Evolutionary conservation across 2,329 filamentous ascomycete genomes (phyloP), one percentile per base, ranked within the genome.

Genomic region (Coniochaeta hoffmannii): DNA sequence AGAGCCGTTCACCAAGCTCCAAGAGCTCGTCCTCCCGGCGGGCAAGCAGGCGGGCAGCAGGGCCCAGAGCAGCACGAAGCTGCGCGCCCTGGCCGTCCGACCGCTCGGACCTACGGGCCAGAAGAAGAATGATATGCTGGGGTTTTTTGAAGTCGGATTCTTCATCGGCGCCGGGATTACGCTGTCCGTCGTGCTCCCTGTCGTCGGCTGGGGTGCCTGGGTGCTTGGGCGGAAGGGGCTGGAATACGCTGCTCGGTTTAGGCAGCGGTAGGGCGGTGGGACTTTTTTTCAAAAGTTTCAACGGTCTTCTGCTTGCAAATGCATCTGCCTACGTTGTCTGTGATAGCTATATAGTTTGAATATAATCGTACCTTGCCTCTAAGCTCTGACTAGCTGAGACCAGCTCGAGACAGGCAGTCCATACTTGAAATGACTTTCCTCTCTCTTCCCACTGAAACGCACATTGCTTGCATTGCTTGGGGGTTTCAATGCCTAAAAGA

Each of bases 121-220:
- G 58, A 65, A 64, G 1, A 57, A 62, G 30, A 63, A 59, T 19
- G 54, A 58, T 11, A 59, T 62, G 30, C 59, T 77, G 28, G 76
- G 76, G 0, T 79, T 77, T 64, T 79, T 79, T 58, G 74, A 78
- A 57, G 72, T 76, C 56, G 76, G 75, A 0, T 68, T 79, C 32
- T 60, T 78, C 3, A 68, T 67, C 1, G 71, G 71, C 1, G 62
- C 63, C 6, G 61, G 66, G 2, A 49, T 69, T n/a, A 32, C 62
- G 6, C 41, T 68, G 52, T 58, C 62, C 1, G 35, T 59, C 0
- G 53, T 62, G 2, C n/a, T 63, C 36, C 58, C 62, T n/a, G 54
- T 55, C 9, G 15, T 63, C 8, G 59, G 61, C 1, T 62, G 55
- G 46, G 55, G 56, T 12, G 55, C 59, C 1, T 63, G 55, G 2